Conservation (phyloP, 495 filamentous ascomycete species). For the Xylaria venustula region DNA sequence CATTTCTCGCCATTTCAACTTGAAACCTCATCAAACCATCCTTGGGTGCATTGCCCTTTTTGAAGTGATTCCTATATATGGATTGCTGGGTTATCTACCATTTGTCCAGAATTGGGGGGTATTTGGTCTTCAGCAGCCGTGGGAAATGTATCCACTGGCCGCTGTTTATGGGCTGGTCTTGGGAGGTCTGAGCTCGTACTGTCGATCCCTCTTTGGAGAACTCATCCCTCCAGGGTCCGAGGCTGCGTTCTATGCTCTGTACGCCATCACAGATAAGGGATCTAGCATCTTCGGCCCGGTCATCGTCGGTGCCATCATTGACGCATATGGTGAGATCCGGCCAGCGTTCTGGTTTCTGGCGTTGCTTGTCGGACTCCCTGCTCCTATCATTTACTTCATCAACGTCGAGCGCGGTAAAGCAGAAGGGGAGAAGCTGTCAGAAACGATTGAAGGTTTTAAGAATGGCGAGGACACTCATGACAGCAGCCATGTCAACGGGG, state of each 20-base stretch:
- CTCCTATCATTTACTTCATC: conserved; percentile 80
- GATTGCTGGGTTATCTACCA: conserved; percentile 84
- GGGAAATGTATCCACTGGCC: conserved; percentile 96
- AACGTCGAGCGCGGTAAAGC: conserved; percentile 85
- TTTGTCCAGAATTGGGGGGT: conserved; percentile 71
- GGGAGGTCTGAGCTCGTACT: conserved; percentile 90
- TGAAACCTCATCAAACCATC: conserved; percentile 81
- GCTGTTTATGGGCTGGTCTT: conserved; percentile 91
- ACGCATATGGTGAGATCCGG: conserved; percentile 83
- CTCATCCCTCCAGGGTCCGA: conserved; percentile 91
- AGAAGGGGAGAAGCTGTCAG: conserved; percentile 71
- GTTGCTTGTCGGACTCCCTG: conserved; percentile 73
- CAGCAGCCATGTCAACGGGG: conserved; percentile 14
- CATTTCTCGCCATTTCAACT: conserved; percentile 61
- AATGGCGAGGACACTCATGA: conserved; percentile 15
- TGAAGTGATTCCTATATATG: conserved; percentile 89
- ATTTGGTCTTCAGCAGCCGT: conserved; percentile 82
- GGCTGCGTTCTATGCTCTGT: conserved; percentile 93
- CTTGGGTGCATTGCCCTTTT: conserved; percentile 86
- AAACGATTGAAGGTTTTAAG: conserved; percentile 61
- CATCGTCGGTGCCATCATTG: conserved; percentile 90
- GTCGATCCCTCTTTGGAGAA: conserved; percentile 87
- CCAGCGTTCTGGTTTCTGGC: conserved; percentile 94
- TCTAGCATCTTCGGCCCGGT: conserved; percentile 91
- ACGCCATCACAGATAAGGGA: conserved; percentile 97